These are phyloP conservation scores for Guadua angustifolia DNA, from an alignment of 176 grass and related monocot species.

Conservation along the genomic window DNA sequence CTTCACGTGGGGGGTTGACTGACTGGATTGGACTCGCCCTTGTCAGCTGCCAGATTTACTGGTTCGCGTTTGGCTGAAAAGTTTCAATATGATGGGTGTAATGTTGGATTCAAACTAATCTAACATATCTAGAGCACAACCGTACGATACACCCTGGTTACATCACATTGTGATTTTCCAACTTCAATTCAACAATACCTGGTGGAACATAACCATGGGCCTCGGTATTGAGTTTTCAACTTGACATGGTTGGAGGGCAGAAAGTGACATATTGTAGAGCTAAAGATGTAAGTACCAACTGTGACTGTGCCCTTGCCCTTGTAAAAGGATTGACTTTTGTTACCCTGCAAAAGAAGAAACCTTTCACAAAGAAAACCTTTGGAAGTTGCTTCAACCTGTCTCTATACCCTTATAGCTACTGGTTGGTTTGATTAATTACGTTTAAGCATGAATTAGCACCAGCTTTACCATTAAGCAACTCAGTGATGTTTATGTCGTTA, in stretches of 20 bases:
- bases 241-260: not conserved
- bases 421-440: not conserved
- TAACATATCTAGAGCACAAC: not conserved
- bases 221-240: not conserved
- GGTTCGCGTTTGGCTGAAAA: not conserved
- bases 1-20: not conserved
- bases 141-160: not conserved
- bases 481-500: conserved; percentile 5
- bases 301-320: not conserved
- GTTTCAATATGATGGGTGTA: not conserved
- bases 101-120: not conserved
- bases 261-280: not conserved
- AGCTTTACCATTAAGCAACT: not conserved
- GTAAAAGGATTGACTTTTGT: not conserved
- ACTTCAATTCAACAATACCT: conserved; percentile 24
- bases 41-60: conserved; percentile 11
- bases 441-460: conserved; percentile 2
- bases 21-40: not conserved
- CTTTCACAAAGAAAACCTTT: not conserved
- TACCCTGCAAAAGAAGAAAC: conserved; percentile 3
- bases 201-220: not conserved
- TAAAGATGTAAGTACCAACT: not conserved
- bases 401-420: not conserved
- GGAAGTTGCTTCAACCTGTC: not conserved
- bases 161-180: conserved; percentile 16